Conservation (phyloP, 2,329 filamentous ascomycete genomes). For the Xylariaceae sp. region DNA sequence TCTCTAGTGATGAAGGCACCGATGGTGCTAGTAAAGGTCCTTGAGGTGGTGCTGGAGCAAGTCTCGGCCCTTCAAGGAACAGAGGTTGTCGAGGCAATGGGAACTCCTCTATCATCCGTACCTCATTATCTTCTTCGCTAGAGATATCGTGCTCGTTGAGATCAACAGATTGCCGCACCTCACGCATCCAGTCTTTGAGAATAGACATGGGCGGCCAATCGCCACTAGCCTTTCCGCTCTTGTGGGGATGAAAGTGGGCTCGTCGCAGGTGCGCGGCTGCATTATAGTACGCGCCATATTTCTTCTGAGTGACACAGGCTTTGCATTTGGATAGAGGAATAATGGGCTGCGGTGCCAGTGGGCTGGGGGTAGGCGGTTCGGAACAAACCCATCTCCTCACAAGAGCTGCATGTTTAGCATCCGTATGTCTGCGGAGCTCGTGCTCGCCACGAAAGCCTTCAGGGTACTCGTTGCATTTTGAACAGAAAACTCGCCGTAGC, state of each 20-base stretch:
- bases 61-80: slow-evolving; percentile 31
- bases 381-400: slow-evolving; percentile 54
- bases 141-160: slow-evolving; percentile 43
- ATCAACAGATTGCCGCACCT: slow-evolving; percentile 48
- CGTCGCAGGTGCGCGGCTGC: slow-evolving; percentile 54
- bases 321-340: slow-evolving; percentile 52
- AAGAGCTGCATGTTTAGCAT: slow-evolving; percentile 51
- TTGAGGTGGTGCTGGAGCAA: slow-evolving; percentile 32
- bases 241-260: slow-evolving; percentile 52
- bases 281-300: slow-evolving; percentile 56
- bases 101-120: slow-evolving; percentile 47
- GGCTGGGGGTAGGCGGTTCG: slow-evolving; percentile 40
- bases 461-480: slow-evolving; percentile 72
- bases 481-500: slow-evolving; percentile 69
- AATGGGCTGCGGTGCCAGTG: slow-evolving; percentile 41
- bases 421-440: slow-evolving; percentile 66
- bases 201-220: slow-evolving; percentile 56
- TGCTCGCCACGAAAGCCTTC: slow-evolving; percentile 89
- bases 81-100: slow-evolving; percentile 29
- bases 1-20: slow-evolving; percentile 31
- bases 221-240: slow-evolving; percentile 52
- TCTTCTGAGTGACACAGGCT: slow-evolving; percentile 51
- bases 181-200: slow-evolving; percentile 56
- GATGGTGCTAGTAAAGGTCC: slow-evolving; percentile 31
- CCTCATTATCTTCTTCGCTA: slow-evolving; percentile 48